These are phyloP conservation scores for Solanum tarijense DNA, from an alignment of 257 asterid species.

Conservation along the genomic window DNA sequence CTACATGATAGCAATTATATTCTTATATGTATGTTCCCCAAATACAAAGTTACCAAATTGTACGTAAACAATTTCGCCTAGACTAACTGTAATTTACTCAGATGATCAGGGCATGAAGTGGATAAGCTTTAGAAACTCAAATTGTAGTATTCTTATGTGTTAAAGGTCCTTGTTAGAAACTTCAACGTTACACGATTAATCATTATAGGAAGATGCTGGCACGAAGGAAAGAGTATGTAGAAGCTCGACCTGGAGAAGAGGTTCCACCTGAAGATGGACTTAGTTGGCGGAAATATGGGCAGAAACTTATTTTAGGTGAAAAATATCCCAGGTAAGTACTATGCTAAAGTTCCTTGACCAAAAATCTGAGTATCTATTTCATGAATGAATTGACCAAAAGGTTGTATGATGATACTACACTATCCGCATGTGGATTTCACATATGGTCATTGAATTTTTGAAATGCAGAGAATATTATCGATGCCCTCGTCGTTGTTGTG, in stretches of 20 bases:
- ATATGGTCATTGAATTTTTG: neutral
- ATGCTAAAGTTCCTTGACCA: neutral
- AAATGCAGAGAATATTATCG: neutral
- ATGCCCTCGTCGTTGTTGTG: neutral
- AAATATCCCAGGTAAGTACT: conserved; percentile 34
- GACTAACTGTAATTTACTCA: neutral
- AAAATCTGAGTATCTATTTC: neutral
- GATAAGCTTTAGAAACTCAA: neutral
- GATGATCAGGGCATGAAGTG: neutral
- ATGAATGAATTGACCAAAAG: neutral
- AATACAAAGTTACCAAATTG: neutral
- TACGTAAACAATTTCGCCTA: neutral
- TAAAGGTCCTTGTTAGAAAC: conserved; percentile 1
- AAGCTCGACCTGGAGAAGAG: conserved; percentile 1
- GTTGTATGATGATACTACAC: neutral
- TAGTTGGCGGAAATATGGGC: conserved; percentile 47
- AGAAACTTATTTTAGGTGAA: conserved; percentile 26
- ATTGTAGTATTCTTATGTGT: neutral
- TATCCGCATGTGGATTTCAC: neutral
- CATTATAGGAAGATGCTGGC: neutral
- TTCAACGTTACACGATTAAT: neutral
- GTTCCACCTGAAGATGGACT: conserved; percentile 21
- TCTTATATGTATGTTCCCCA: neutral
- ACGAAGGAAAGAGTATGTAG: neutral
- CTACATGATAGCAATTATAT: neutral